A percentile compares a stretch with the other conserved stretches of the same genome.
Evolutionary conservation across 129 eudicot genomes (phyloP).

Genomic region (Gnaphalium uliginosum): DNA sequence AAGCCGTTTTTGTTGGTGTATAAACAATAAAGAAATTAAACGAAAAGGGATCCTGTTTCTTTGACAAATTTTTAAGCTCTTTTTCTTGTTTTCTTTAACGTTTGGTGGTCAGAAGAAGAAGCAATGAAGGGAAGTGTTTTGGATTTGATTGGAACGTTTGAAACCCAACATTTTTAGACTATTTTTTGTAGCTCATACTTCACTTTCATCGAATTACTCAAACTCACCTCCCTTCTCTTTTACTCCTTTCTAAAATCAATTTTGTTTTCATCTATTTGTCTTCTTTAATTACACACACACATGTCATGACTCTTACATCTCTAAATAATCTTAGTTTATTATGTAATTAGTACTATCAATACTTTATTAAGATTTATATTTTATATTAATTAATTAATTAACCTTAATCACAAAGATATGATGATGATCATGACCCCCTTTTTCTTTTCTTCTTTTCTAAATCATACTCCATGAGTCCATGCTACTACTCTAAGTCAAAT

Average conservation of each 20-base stretch:
- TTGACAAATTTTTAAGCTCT: too few relatives aligned
- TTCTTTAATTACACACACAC: not conserved
- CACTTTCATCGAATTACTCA: slow-evolving; percentile 64
- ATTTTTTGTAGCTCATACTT: slow-evolving; percentile 48
- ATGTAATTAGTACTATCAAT: too few relatives aligned
- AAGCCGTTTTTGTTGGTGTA: too few relatives aligned
- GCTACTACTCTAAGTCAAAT: not conserved
- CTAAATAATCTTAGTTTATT: not conserved
- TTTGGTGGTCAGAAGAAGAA: slow-evolving; percentile 47
- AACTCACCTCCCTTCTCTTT: slow-evolving; percentile 19
- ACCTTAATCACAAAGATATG: not conserved
- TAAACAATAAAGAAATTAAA: too few relatives aligned
- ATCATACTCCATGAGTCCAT: not conserved
- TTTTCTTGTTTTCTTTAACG: not conserved
- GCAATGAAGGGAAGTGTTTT: slow-evolving; percentile 41
- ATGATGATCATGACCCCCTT: not conserved
- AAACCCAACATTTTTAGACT: slow-evolving; percentile 18
- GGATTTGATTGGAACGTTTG: slow-evolving; percentile 46
- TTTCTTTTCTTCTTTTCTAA: not conserved
- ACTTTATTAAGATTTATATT: too few relatives aligned
- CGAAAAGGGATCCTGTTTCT: too few relatives aligned
- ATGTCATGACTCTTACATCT: not conserved
- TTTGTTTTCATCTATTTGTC: slow-evolving; percentile 50
- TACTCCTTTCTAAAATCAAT: slow-evolving; percentile 26
- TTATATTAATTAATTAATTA: too few relatives aligned